These are phyloP conservation scores for Castanea mollissima DNA, from an alignment of 306 rosid genomes.

Conservation along the genomic window DNA sequence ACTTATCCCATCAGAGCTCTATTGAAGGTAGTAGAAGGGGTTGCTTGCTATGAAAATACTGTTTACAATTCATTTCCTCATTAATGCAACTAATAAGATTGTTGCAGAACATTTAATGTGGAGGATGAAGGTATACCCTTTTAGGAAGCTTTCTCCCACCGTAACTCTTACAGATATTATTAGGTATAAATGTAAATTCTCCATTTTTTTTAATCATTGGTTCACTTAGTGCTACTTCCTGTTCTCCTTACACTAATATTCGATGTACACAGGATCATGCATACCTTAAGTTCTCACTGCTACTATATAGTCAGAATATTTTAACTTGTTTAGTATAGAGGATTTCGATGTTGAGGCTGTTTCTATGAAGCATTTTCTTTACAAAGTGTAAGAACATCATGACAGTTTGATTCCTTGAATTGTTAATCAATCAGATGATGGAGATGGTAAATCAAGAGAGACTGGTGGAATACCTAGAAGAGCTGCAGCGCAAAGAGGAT, in stretches of 20 bases:
- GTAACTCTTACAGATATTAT: too few species aligned
- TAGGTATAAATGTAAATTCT: too few species aligned
- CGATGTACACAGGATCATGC: neutral
- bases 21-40: too few species aligned
- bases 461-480: slow-evolving; percentile 77
- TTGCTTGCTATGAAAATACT: too few species aligned
- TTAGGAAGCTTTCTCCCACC: too few species aligned
- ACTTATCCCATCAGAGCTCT: too few species aligned
- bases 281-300: neutral
- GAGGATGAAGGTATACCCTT: too few species aligned
- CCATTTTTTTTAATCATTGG: too few species aligned
- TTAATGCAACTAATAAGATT: too few species aligned
- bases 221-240: too few species aligned
- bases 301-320: neutral
- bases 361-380: neutral
- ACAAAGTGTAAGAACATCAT: neutral
- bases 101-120: too few species aligned
- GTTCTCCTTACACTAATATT: neutral
- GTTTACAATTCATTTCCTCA: too few species aligned
- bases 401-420: slow-evolving; percentile 5
- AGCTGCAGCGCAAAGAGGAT: slow-evolving; percentile 80
- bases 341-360: neutral
- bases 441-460: slow-evolving; percentile 78
- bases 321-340: neutral
- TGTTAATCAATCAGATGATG: slow-evolving; percentile 59